phyloP scores from a whole-genome alignment of 2,329 filamentous ascomycete species.

The Penicillium expansum region DNA sequence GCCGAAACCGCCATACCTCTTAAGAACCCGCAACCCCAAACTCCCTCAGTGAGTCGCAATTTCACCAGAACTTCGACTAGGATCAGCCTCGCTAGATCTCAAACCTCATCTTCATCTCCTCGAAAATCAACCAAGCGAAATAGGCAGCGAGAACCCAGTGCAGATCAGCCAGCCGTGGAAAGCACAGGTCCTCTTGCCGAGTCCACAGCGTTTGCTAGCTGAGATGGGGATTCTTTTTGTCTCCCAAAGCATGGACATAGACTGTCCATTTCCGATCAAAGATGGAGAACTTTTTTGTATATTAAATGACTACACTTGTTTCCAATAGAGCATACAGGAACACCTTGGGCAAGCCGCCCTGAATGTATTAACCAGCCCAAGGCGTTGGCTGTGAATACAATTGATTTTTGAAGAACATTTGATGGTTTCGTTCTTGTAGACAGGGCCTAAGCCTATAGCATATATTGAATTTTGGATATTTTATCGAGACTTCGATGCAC shows the following conservation, averaged over 20 bases:
- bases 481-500: neutral
- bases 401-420: neutral
- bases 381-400: conserved; percentile 4
- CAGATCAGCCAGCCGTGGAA: neutral
- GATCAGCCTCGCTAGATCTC: conserved; percentile 3
- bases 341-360: neutral
- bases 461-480: neutral
- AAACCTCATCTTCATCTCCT: neutral
- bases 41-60: conserved; percentile 7
- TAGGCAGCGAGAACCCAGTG: neutral
- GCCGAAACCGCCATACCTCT: neutral
- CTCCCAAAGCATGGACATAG: neutral
- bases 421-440: neutral
- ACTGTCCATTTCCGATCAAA: neutral
- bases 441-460: neutral
- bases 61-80: conserved; percentile 17
- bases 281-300: conserved; percentile 2
- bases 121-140: conserved; percentile 1
- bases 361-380: conserved; percentile 1
- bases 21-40: neutral
- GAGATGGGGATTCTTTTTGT: neutral
- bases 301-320: conserved; percentile 9
- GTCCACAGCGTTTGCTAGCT: neutral
- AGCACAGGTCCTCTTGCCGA: neutral
- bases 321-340: conserved; percentile 8